Evolutionary conservation across 345 rosid species (phyloP).

Genomic region (Eucalyptus cloeziana): DNA sequence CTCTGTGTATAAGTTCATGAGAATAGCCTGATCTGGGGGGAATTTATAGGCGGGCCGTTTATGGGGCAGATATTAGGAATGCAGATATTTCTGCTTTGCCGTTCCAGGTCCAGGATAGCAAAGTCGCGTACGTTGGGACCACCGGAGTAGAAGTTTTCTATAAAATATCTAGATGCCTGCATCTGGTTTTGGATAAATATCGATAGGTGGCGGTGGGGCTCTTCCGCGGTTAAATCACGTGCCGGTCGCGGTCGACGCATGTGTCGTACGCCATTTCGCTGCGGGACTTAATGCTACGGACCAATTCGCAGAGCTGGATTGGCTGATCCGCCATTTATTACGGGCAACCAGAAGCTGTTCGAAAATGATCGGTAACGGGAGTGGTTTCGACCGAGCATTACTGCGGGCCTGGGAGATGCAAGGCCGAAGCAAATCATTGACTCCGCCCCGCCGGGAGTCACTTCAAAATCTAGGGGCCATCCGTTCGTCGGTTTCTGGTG

Average conservation of each 20-base stretch:
- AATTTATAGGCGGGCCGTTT: neutral
- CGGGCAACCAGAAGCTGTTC: neutral
- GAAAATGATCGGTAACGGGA: neutral
- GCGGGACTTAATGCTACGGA: neutral
- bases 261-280: neutral
- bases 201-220: neutral
- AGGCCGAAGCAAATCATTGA: neutral
- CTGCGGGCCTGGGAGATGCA: neutral
- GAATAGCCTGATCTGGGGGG: neutral
- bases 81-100: neutral
- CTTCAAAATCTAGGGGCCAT: neutral
- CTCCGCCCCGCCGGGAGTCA: neutral
- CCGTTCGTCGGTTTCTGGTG: neutral
- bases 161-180: neutral
- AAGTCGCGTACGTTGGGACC: neutral
- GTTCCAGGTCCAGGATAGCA: neutral
- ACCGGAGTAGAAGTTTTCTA: neutral
- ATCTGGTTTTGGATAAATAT: neutral
- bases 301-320: neutral
- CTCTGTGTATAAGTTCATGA: neutral
- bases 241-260: neutral
- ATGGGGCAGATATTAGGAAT: neutral
- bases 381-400: neutral
- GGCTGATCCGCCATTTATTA: neutral
- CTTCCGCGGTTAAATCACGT: neutral